Conservation (phyloP, 2,329 filamentous ascomycete genomes). For the Akanthomyces dipterigenus region DNA sequence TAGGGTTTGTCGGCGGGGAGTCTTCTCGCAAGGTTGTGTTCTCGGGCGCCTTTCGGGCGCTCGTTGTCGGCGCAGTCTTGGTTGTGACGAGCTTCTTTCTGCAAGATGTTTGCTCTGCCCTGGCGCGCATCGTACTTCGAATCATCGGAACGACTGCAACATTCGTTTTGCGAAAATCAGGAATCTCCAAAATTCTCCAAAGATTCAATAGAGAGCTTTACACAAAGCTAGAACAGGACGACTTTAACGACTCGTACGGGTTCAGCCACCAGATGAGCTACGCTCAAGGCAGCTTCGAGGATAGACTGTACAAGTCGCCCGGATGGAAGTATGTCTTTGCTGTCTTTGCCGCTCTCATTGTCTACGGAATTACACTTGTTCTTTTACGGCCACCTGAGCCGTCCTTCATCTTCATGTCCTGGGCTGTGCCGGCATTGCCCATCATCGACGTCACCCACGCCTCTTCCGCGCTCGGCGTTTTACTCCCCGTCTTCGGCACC, state of each 20-base stretch:
- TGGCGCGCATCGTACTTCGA: conserved; percentile 16
- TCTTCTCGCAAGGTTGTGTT: conserved; percentile 20
- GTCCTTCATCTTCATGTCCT: conserved; percentile 28
- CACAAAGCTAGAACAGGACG: neutral
- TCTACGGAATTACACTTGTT: conserved; percentile 20
- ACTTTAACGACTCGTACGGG: neutral
- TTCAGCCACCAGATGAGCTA: neutral
- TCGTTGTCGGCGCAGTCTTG: conserved; percentile 12
- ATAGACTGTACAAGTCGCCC: neutral
- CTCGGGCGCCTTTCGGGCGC: conserved; percentile 19
- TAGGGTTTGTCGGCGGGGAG: conserved; percentile 18
- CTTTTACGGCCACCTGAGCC: conserved; percentile 23
- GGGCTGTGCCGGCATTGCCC: conserved; percentile 26
- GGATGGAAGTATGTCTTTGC: conserved; percentile 7
- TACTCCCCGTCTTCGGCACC: conserved; percentile 20
- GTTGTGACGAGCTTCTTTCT: conserved; percentile 15
- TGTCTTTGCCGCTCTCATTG: conserved; percentile 8
- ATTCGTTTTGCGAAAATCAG: neutral
- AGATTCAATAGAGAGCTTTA: neutral
- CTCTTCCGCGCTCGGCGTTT: conserved; percentile 22
- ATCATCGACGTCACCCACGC: conserved; percentile 28
- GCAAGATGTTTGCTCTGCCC: conserved; percentile 18
- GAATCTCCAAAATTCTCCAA: neutral
- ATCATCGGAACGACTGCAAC: conserved; percentile 16
- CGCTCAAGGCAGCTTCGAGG: neutral